Percentiles rank a stretch among this genome's conserved stretches.
Conservation (phyloP, 2,329 filamentous ascomycete genomes). For the Alternaria postmessia region DNA sequence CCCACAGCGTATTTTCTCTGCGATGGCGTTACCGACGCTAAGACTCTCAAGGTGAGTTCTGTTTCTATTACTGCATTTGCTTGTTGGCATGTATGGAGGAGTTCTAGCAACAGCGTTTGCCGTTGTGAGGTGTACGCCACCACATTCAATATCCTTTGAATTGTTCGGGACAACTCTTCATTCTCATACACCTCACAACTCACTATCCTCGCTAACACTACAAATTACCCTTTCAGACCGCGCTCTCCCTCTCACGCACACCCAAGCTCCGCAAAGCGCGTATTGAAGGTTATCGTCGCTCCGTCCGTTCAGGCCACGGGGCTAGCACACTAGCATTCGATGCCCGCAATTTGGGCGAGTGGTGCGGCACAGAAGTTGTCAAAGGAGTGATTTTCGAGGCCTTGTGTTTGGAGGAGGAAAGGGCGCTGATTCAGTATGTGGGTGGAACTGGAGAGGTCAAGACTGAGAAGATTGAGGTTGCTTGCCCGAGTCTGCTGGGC, state of each 20-base stretch:
- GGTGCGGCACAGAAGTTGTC: not conserved
- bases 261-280: constrained; percentile 12
- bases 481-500: not conserved
- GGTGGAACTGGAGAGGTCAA: not conserved
- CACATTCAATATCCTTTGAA: not conserved
- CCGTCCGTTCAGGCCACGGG: not conserved
- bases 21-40: not conserved
- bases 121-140: not conserved
- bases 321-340: not conserved
- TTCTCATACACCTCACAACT: not conserved
- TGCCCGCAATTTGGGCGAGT: not conserved
- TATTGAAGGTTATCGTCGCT: not conserved
- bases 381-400: constrained; percentile 8
- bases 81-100: not conserved
- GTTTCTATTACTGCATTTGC: not conserved
- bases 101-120: not conserved
- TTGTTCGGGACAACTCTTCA: not conserved
- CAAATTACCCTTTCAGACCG: not conserved
- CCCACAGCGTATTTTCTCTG: constrained; percentile 6
- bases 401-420: not conserved
- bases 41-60: not conserved
- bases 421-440: not conserved
- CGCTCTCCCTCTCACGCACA: not conserved
- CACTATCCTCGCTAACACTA: not conserved
- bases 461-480: not conserved